Base-by-base conservation (phyloP, 2,329 filamentous ascomycete species). In the Colletotrichum musae region DNA sequence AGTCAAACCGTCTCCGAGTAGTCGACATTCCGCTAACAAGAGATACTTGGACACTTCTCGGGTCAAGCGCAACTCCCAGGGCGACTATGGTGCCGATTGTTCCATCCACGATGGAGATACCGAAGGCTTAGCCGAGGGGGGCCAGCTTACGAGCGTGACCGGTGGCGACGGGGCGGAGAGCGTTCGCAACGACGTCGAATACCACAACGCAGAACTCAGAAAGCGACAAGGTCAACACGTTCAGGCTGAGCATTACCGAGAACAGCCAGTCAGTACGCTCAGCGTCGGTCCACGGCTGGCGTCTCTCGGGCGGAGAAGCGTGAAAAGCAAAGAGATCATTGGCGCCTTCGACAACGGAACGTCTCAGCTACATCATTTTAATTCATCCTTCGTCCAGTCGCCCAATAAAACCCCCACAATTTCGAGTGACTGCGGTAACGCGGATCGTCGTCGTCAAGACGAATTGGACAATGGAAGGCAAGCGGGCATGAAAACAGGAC, bases 251-350 rank as follows among this genome's bases (percentile, higher is more conserved):
- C 26, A 21, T 18, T 24, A n/a, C 39, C 26, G 39, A 28, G 28
- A 51, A 7, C 18, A n/a, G 7, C 56, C 66, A 47, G 45, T 32
- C 16, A 18, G 16, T 15, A 21, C 13, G 32, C 21, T 21, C 24
- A 36, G 50, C 18, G 13, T 52, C 26, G 77, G 76, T 2, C 83
- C 82, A 12, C 79, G 79, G 9, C 77, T 86, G 18, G 78, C 79
- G 1, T 80, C 75, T 50, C 76, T 86, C 66, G 74, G 78, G 26
- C 80, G 81, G 24, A 84, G 81, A 72, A 81, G 82, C 50, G 75
- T 86, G 52, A 84, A 80, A 69, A 85, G 84, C 73, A 83, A 76
- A 70, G 84, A 86, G 64, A 79, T 86, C n/a, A 77, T 86, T 58
- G 84, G 84, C 3, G 82, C 56, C 12, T 61, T 81, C 53, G 21